Base-by-base conservation (phyloP, 2,329 filamentous ascomycete genomes). In the Fusarium udum region DNA sequence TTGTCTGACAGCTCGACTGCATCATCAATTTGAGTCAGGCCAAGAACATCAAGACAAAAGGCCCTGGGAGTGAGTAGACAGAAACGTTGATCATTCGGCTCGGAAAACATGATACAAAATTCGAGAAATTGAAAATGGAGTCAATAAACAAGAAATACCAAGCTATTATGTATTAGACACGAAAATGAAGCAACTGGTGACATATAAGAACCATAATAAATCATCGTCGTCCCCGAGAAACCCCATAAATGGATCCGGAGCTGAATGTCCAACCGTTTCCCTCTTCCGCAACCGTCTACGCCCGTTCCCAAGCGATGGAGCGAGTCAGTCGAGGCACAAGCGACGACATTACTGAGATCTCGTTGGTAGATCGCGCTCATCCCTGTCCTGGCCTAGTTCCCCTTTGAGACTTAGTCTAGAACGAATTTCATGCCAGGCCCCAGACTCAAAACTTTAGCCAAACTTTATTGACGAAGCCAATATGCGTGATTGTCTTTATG, bases 391-490 rank as follows among this genome's bases (percentile, higher is more conserved):
- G 20, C 0, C 51, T 39, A 53, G 28, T 11, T 2, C 40, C 24
- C 7, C 26, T 40, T 69, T 36, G 15, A 26, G 64, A 22, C 26
- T n/a, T 52, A 46, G 64, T 34, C 51, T 43, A 51, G 61, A 58
- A 51, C 22, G 6, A 28, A 34, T 42, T 32, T 36, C 62, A 51
- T 67, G n/a, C 22, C 28, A 61, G 31, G 28, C 34, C 34, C 34
- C 34, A 59, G 36, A 49, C 24, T 22, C 31, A 31, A 37, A 49
- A 28, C 36, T 67, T 40, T 69, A 64, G 66, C 13, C 12, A 32
- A 69, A 69, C 58, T 64, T 26, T 69, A 64, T 58, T 68, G 20
- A 32, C 14, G 18, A 36, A 40, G 45, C 40, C 31, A 61, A 49
- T 43, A 55, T 28, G 53, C 28, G 20, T 37, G 56, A 34, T 39